phyloP scores from a whole-genome alignment of 179 eudicot species.

The Spinacia oleracea region DNA sequence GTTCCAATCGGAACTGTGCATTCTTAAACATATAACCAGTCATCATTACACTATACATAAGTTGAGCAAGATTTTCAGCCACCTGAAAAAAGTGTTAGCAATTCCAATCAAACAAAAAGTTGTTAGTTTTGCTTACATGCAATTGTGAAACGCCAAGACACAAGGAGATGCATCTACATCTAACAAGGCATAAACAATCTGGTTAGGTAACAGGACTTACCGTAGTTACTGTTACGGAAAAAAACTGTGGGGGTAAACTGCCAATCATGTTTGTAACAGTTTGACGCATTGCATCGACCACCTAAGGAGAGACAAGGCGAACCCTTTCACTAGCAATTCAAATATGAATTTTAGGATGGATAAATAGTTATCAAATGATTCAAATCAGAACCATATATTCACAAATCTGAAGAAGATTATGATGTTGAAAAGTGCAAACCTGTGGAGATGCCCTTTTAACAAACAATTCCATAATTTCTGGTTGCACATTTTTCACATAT shows the following conservation, averaged over 20 bases:
- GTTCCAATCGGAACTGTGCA: slow-evolving; percentile 81
- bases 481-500: slow-evolving; percentile 76
- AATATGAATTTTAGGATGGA: not conserved
- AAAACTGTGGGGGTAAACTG: slow-evolving; percentile 84
- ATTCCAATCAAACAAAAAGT: slow-evolving; percentile 13
- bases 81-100: slow-evolving; percentile 46
- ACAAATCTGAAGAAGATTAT: slow-evolving; percentile 7
- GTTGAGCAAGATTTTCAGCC: slow-evolving; percentile 93
- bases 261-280: slow-evolving; percentile 96
- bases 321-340: not conserved
- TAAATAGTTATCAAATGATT: not conserved
- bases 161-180: slow-evolving; percentile 2
- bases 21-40: slow-evolving; percentile 95
- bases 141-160: not conserved
- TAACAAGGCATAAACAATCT: slow-evolving; percentile 3
- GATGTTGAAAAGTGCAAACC: slow-evolving; percentile 40
- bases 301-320: slow-evolving; percentile 34
- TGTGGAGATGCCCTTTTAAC: slow-evolving; percentile 83
- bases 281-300: slow-evolving; percentile 95
- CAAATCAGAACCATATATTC: not conserved
- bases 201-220: slow-evolving; percentile 41
- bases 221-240: slow-evolving; percentile 78
- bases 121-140: not conserved
- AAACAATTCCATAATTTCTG: slow-evolving; percentile 90
- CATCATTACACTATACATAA: slow-evolving; percentile 93